Evolutionary conservation across 805 yeast species (phyloP).

Genomic region (Cyberlindnera japonica): DNA sequence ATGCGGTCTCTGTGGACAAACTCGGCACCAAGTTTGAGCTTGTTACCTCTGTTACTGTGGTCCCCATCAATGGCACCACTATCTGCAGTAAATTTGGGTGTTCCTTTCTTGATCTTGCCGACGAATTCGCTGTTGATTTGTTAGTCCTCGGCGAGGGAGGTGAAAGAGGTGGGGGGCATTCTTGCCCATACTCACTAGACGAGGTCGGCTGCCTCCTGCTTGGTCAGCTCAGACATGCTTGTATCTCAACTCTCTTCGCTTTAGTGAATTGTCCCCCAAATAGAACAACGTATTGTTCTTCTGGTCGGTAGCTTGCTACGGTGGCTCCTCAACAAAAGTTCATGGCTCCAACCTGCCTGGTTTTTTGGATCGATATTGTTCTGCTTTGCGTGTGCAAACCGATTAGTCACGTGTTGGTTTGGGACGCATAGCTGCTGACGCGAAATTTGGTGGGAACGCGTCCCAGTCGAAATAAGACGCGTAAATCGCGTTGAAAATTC

Average conservation of each 20-base stretch:
- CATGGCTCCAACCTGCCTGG: too few relatives aligned
- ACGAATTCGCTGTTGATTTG: conserved; percentile 13
- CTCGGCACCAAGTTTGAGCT: conserved; percentile 48
- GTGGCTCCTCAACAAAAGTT: too few relatives aligned
- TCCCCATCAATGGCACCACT: conserved; percentile 30
- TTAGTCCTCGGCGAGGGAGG: not conserved
- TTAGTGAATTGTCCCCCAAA: too few relatives aligned
- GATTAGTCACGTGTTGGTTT: conserved; percentile 1
- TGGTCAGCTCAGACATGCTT: conserved; percentile 9
- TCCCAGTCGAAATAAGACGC: conserved; percentile 3
- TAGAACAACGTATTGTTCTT: too few relatives aligned
- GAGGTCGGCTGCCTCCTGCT: conserved; percentile 10
- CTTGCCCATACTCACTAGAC: conserved; percentile 12
- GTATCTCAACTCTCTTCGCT: too few relatives aligned
- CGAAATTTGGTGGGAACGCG: conserved; percentile 2
- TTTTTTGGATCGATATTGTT: too few relatives aligned
- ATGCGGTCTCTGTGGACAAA: conserved; percentile 43
- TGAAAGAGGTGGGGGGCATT: not conserved
- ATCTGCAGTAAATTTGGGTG: not conserved
- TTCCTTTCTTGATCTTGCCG: conserved; percentile 14
- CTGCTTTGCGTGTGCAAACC: too few relatives aligned
- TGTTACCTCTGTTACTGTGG: conserved; percentile 53
- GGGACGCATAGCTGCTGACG: not conserved
- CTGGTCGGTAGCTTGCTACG: too few relatives aligned
- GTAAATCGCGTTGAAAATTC: conserved; percentile 5